phyloP scores from a whole-genome alignment of 768 basidiomycete species.

The Pisolithus microcarpus region DNA sequence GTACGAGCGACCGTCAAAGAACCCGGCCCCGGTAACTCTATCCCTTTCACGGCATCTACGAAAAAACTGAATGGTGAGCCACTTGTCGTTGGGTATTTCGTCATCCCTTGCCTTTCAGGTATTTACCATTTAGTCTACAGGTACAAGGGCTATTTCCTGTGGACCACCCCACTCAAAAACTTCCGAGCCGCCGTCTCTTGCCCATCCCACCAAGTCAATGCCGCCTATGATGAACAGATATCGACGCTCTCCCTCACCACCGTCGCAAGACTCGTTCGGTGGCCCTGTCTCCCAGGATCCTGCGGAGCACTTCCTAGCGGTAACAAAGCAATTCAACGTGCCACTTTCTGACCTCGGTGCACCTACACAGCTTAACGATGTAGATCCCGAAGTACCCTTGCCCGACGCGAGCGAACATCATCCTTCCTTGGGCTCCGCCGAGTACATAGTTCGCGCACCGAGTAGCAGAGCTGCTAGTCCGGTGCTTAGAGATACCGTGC shows the following conservation, averaged over 20 bases:
- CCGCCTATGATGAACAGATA: conserved; percentile 14
- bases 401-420: conserved; percentile 33
- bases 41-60: conserved; percentile 22
- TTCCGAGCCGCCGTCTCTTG: conserved; percentile 7
- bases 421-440: conserved; percentile 14
- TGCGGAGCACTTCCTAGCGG: conserved; percentile 38
- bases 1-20: conserved; percentile 22
- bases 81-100: conserved; percentile 11
- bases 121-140: conserved; percentile 22
- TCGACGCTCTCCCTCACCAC: conserved; percentile 31
- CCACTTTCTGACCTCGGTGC: conserved; percentile 52
- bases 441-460: conserved; percentile 19
- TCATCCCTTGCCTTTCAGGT: conserved; percentile 15
- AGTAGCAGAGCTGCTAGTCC: conserved; percentile 3
- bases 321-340: conserved; percentile 43
- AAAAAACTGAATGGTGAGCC: conserved; percentile 27
- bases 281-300: conserved; percentile 43
- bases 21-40: conserved; percentile 19
- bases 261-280: conserved; percentile 61
- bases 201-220: conserved; percentile 16
- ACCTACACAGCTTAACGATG: conserved; percentile 21
- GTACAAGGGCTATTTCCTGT: conserved; percentile 29
- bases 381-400: conserved; percentile 48
- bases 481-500: conserved; percentile 17
- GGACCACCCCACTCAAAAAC: conserved; percentile 23